Conservation (phyloP, 306 rosid genomes). For the Lathyrus sativus region DNA sequence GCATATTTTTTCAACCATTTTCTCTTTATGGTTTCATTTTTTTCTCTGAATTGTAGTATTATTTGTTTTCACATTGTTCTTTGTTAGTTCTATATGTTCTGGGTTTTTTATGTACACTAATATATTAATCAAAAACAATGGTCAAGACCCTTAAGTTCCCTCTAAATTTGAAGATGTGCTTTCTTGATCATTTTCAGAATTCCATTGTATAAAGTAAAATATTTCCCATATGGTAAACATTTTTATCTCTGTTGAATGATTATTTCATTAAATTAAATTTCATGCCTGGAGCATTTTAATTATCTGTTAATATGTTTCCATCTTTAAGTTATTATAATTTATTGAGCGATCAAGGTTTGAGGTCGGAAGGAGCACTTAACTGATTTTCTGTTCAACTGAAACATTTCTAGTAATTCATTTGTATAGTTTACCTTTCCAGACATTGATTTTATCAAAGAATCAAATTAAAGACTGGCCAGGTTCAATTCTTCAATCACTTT, state of each 20-base stretch:
- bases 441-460: slow-evolving; percentile 77
- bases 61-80: slow-evolving; percentile 9
- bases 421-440: slow-evolving; percentile 57
- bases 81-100: slow-evolving; percentile 5
- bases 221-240: neutral
- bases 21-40: slow-evolving; percentile 25
- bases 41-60: neutral
- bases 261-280: slow-evolving; percentile 20
- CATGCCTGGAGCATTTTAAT: slow-evolving; percentile 11
- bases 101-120: neutral
- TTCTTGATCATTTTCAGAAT: neutral
- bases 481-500: slow-evolving; percentile 66
- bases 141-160: neutral
- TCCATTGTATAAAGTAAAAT: neutral
- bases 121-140: neutral
- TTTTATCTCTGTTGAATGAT: slow-evolving; percentile 26
- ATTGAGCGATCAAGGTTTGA: slow-evolving; percentile 22
- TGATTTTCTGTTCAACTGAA: slow-evolving; percentile 35
- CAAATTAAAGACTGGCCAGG: slow-evolving; percentile 87
- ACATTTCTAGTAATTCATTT: slow-evolving; percentile 34
- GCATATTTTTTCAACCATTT: slow-evolving; percentile 8
- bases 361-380: slow-evolving; percentile 26
- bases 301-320: slow-evolving; percentile 20
- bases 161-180: neutral
- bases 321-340: slow-evolving; percentile 24